Conservation (phyloP, 306 rosid genomes). For the Malus orientalis region DNA sequence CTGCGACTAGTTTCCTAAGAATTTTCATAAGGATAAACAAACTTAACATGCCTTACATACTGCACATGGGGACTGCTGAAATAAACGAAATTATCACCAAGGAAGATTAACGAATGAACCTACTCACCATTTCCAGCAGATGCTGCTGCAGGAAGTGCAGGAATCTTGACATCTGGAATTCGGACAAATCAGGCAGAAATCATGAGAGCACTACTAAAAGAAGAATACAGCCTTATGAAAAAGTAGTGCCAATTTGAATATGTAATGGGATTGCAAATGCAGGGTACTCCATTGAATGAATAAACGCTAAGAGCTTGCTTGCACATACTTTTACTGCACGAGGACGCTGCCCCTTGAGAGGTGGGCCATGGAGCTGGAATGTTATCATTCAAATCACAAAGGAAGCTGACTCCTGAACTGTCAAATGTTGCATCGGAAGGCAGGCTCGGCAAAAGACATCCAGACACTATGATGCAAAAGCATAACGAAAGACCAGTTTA, state of each 20-base stretch:
- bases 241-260: not conserved
- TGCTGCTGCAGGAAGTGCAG: constrained; percentile 98
- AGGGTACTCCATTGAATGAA: not conserved
- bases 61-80: not conserved
- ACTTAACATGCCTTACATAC: not conserved
- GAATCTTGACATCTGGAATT: constrained; percentile 76
- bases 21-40: not conserved
- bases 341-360: constrained; percentile 50
- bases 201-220: not conserved
- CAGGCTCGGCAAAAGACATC: constrained; percentile 89
- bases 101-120: not conserved
- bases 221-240: not conserved
- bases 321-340: constrained; percentile 76
- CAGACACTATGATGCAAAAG: constrained; percentile 51
- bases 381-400: constrained; percentile 93
- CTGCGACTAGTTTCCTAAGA: not conserved
- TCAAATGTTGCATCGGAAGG: constrained; percentile 93
- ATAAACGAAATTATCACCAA: not conserved
- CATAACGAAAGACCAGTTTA: constrained; percentile 12
- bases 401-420: constrained; percentile 74
- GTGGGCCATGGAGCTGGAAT: constrained; percentile 97
- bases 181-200: constrained; percentile 13
- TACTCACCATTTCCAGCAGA: constrained; percentile 56
- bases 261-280: not conserved
- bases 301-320: constrained; percentile 2